phyloP scores from a whole-genome alignment of 768 basidiomycete genomes.

The Lyophyllum semitale region DNA sequence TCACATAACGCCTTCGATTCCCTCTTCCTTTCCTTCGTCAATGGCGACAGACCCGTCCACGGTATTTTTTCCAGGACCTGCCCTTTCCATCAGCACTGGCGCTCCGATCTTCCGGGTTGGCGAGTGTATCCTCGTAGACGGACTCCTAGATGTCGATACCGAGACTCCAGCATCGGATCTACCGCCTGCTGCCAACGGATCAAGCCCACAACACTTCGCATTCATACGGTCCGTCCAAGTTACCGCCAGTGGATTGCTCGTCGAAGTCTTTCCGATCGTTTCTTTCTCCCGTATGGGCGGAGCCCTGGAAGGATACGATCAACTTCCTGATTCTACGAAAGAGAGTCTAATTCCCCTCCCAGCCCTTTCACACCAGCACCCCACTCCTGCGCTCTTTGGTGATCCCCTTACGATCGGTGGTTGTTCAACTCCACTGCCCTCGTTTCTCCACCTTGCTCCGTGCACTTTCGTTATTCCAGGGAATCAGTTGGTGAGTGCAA shows the following conservation, averaged over 20 bases:
- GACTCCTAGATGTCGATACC: not conserved
- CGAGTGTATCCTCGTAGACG: not conserved
- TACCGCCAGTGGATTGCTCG: slow-evolving; percentile 1
- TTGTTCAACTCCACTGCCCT: not conserved
- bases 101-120: not conserved
- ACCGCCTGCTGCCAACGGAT: slow-evolving; percentile 11
- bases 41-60: too few species aligned
- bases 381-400: not conserved
- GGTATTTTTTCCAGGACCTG: too few species aligned
- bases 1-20: too few species aligned
- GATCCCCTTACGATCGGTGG: slow-evolving; percentile 2
- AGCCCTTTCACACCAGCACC: slow-evolving; percentile 11
- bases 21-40: too few species aligned
- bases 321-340: slow-evolving; percentile 2
- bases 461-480: not conserved
- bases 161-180: not conserved
- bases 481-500: not conserved
- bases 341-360: slow-evolving; percentile 14
- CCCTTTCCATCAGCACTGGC: slow-evolving; percentile 2
- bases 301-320: slow-evolving; percentile 9
- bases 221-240: slow-evolving; percentile 4
- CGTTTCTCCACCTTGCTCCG: not conserved
- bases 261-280: slow-evolving; percentile 14
- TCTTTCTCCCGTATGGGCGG: slow-evolving; percentile 5
- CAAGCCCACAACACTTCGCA: slow-evolving; percentile 11